Base-by-base conservation (phyloP, 805 yeast species). In the Crinitomyces ghanaensis region DNA sequence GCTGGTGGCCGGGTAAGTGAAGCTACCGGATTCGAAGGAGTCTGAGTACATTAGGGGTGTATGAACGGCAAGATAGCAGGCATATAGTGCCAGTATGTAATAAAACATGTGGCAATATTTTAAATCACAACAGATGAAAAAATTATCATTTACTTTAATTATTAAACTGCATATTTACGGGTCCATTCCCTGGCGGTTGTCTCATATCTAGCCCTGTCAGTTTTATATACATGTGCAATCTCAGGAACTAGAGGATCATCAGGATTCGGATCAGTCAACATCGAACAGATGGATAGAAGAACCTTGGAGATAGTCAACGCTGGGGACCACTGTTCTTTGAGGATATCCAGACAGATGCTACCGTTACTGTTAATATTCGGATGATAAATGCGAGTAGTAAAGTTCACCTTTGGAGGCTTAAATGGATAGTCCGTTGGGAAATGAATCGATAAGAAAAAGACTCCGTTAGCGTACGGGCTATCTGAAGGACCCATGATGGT, bases 371-470 rank as follows among this genome's bases (percentile, higher is more conserved):
- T 86, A 66, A 88, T 88, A 64, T 88, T 88, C 51, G 97, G 97
- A 59, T 88, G 98, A 62, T 88, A 88, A 58, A 88, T 86, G 64
- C 86, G 82, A 31, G 98, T 88, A 47, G 93, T 84, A 70, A 88
- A 88, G 41, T 74, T 70, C 45, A 79, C 77, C 57, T 85, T 88
- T 45, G 98, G 98, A 37, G 98, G 96, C 66, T 91, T 91, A 70
- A 88, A 91, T 36, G 98, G 98, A 61, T 91, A 91, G 62, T 91
- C 97, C 38, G 97, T 86, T 57, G 98, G 98, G 80, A 91, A 91
- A 59, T 85, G 94, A 59, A 91, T 85, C 35, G 93, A 77, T 43
- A 91, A 72, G 70, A 91, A 91, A 62, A 91, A 91, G 28, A 88
- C 95, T 53, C 97, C 98, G 45, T 88, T 88, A 24, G 79, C 70